Evolutionary conservation across 495 filamentous ascomycete species (phyloP).

Genomic region (Tuber umbilicatum): DNA sequence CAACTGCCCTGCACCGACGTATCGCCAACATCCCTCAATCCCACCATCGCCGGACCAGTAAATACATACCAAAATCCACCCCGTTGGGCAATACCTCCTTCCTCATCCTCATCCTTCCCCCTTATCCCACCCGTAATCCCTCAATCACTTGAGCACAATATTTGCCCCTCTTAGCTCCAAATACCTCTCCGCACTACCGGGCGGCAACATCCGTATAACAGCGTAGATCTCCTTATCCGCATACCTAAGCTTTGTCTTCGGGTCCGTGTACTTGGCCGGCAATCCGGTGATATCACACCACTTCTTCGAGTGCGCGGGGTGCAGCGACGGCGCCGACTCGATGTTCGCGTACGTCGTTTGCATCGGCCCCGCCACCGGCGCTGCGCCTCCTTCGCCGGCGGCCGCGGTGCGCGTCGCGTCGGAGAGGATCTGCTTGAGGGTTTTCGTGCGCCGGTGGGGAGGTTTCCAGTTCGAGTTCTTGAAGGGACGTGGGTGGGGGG

Average conservation of each 20-base stretch:
- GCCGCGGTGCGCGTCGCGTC: slow-evolving; percentile 82
- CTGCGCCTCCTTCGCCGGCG: slow-evolving; percentile 52
- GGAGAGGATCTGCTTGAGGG: slow-evolving; percentile 91
- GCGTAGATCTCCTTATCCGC: slow-evolving; percentile 83
- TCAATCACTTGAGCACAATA: slow-evolving; percentile 70
- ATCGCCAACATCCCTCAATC: neutral
- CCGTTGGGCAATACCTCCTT: neutral
- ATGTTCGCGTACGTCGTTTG: slow-evolving; percentile 89
- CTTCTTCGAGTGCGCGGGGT: slow-evolving; percentile 62
- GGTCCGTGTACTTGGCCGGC: slow-evolving; percentile 80
- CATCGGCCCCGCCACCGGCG: slow-evolving; percentile 54
- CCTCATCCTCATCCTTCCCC: too few relatives aligned
- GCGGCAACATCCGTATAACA: slow-evolving; percentile 65
- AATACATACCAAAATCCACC: neutral
- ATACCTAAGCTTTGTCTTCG: slow-evolving; percentile 85
- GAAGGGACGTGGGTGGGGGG: slow-evolving; percentile 72
- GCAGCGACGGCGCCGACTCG: slow-evolving; percentile 77
- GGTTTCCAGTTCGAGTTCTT: slow-evolving; percentile 84
- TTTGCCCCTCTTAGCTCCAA: slow-evolving; percentile 85
- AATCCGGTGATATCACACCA: slow-evolving; percentile 96
- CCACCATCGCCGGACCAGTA: neutral
- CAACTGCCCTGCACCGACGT: neutral
- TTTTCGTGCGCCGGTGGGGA: slow-evolving; percentile 92
- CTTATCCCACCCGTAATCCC: neutral
- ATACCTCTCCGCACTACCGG: slow-evolving; percentile 76